These are phyloP conservation scores for Diutina catenulata DNA, from an alignment of 1,139 yeast genomes.

Conservation along the genomic window DNA sequence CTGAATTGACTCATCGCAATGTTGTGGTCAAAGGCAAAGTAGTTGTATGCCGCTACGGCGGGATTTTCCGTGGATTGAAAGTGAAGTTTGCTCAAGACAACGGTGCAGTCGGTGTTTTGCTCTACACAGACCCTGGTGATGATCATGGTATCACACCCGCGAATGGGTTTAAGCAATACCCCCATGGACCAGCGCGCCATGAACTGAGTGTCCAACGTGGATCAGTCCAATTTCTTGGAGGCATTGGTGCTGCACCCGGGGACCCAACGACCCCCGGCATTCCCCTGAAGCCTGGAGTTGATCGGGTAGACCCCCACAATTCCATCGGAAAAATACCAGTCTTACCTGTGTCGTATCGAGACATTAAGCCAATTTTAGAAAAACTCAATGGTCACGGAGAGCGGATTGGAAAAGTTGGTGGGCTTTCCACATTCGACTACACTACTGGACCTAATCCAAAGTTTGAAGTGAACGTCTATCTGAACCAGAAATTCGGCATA, in stretches of 20 bases:
- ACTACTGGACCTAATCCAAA: constrained; percentile 47
- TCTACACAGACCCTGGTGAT: constrained; percentile 59
- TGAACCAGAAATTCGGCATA: constrained; percentile 44
- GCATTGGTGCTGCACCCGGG: constrained; percentile 51
- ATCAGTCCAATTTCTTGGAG: constrained; percentile 48
- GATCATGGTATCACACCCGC: constrained; percentile 37
- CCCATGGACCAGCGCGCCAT: constrained; percentile 58
- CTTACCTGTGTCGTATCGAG: constrained; percentile 47
- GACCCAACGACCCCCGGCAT: constrained; percentile 87
- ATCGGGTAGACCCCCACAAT: constrained; percentile 33
- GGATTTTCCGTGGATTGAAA: constrained; percentile 52
- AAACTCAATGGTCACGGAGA: constrained; percentile 44
- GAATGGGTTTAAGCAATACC: constrained; percentile 47
- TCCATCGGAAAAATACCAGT: constrained; percentile 50
- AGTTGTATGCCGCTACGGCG: constrained; percentile 50
- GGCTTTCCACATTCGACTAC: constrained; percentile 33
- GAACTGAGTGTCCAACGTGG: constrained; percentile 34
- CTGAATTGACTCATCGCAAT: constrained; percentile 26
- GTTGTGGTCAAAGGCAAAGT: constrained; percentile 40
- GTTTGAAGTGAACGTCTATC: constrained; percentile 35
- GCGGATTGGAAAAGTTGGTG: neutral
- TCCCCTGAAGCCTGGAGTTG: constrained; percentile 64
- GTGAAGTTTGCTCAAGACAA: constrained; percentile 56
- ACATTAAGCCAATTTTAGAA: constrained; percentile 43
- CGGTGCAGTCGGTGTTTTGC: constrained; percentile 49